Evolutionary conservation across 768 basidiomycete genomes (phyloP), one percentile per base, ranked within the genome.

Genomic region (Tylopilus balloui): DNA sequence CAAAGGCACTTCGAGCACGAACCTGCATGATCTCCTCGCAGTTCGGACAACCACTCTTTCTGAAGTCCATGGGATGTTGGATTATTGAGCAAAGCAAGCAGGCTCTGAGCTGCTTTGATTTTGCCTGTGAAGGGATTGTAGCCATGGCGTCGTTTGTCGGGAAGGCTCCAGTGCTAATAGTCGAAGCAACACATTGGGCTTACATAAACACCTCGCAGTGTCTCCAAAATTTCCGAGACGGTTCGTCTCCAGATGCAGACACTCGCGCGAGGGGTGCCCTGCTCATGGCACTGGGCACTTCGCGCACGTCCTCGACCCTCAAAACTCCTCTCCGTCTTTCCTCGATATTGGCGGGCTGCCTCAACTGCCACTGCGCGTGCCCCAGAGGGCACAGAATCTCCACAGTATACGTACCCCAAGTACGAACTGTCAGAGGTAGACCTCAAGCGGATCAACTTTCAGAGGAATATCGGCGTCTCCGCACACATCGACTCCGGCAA

Each of bases 401-500:
- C 64, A 17, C 60, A 70, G 1, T 48, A 53, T 41, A 58, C 59
- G 28, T 61, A 65, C n/a, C 67, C 71, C 27, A 69, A 62, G 47
- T 73, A 78, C 56, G 55, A 70, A 3, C 72, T 90, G 55, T 76
- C 85, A 1, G 81, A 83, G 6, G 70, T 73, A 42, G 96, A 99
- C 71, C 54, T 73, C 45, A 61, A 70, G 50, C 76, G 88, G 11
- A 76, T 97, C 35, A 71, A 67, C 19, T 81, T 80, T 50, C 91
- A 98, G 67, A 75, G 96, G 55, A 99, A 99, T 67, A 95, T 99
- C 52, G 96, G 96, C 56, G 88, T 99, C 52, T 91, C 88, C 4
- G 92, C 92, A 1, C 92, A 94, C 63, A 94, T 94, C 56, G 92
- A 96, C 68, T 93, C 93, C 3, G 96, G 96, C 23, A 99, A 99